Conservation (phyloP, 306 rosid genomes). For the Aeschynomene evenia region DNA sequence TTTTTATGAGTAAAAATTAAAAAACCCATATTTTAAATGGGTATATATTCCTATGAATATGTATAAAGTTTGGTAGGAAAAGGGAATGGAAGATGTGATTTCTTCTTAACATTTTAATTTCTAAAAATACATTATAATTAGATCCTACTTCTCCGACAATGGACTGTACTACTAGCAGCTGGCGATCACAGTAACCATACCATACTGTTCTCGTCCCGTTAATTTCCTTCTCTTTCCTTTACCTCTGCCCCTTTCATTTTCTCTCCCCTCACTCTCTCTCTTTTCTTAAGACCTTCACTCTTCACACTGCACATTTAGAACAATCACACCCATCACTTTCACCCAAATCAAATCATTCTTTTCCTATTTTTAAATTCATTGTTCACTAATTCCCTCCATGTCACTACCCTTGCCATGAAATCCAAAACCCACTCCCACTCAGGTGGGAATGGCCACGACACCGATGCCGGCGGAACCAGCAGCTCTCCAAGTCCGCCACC, state of each 20-base stretch:
- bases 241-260: neutral
- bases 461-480: constrained; percentile 53
- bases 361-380: neutral
- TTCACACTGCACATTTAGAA: neutral
- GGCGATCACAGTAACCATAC: neutral
- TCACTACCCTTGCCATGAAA: constrained; percentile 45
- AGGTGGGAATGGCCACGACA: constrained; percentile 45
- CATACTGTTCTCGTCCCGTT: neutral
- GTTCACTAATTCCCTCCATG: neutral
- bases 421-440: constrained; percentile 48
- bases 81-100: too few species aligned
- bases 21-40: too few species aligned
- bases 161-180: neutral
- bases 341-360: neutral
- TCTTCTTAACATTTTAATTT: too few species aligned
- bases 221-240: neutral
- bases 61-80: too few species aligned
- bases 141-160: constrained; percentile 25
- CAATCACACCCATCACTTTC: neutral
- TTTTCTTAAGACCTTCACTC: neutral
- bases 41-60: too few species aligned
- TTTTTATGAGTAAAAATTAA: too few species aligned
- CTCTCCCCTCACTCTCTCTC: neutral
- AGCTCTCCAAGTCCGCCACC: constrained; percentile 90
- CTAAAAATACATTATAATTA: neutral